Percentiles rank a stretch among this genome's conserved stretches.
Conservation (phyloP, 371 early-diverging fungal species). For the Mortierella sp. region DNA sequence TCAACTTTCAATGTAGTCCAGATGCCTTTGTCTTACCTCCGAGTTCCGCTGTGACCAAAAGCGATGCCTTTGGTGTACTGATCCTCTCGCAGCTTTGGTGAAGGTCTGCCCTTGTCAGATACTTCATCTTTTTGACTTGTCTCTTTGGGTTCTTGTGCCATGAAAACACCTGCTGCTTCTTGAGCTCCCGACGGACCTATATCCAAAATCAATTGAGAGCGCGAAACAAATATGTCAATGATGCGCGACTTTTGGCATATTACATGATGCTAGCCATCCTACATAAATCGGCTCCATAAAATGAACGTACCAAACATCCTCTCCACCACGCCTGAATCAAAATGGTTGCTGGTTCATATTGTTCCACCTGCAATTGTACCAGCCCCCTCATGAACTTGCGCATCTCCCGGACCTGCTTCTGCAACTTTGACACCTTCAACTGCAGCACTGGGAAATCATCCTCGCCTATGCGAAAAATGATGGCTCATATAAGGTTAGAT, state of each 20-base stretch:
- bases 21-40: slow-evolving; percentile 26
- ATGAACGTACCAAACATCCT: slow-evolving; percentile 46
- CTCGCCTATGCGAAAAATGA: slow-evolving; percentile 12
- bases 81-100: slow-evolving; percentile 46
- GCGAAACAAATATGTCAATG: background rate
- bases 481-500: background rate
- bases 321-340: slow-evolving; percentile 58
- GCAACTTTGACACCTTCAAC: slow-evolving; percentile 44
- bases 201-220: background rate
- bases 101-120: slow-evolving; percentile 44
- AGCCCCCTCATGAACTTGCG: slow-evolving; percentile 57
- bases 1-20: background rate
- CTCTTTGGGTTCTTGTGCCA: slow-evolving; percentile 47
- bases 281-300: background rate
- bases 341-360: slow-evolving; percentile 55
- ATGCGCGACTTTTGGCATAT: background rate
- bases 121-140: slow-evolving; percentile 34
- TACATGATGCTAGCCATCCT: background rate
- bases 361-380: slow-evolving; percentile 51
- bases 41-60: slow-evolving; percentile 36
- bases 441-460: slow-evolving; percentile 51
- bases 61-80: slow-evolving; percentile 44
- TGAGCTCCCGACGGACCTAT: slow-evolving; percentile 51
- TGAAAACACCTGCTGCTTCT: slow-evolving; percentile 47
- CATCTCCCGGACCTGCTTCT: slow-evolving; percentile 57